Percentiles rank a stretch among this genome's conserved stretches.
Evolutionary conservation across 176 grass and related monocot species (phyloP).

Genomic region (Lolium perenne): DNA sequence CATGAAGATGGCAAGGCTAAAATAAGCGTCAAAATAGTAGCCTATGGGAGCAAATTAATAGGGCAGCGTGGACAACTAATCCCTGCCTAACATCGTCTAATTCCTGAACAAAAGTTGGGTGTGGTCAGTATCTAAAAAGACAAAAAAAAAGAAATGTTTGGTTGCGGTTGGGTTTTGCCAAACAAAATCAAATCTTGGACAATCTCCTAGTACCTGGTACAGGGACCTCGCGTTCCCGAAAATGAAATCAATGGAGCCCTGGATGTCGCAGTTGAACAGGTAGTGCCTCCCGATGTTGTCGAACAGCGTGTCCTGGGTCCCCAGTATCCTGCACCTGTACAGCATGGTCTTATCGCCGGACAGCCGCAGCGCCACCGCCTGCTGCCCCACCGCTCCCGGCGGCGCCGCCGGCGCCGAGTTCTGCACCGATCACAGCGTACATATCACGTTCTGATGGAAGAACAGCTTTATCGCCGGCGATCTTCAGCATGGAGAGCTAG

Average conservation of each 20-base stretch:
- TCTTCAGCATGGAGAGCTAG: neutral
- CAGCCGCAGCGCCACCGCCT: conserved; percentile 91
- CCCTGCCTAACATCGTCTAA: neutral
- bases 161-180: neutral
- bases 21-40: conserved; percentile 3
- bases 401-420: conserved; percentile 73
- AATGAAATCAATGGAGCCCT: conserved; percentile 99
- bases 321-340: conserved; percentile 78
- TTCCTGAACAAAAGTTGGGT: neutral
- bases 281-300: conserved; percentile 90
- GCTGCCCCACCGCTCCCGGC: conserved; percentile 76
- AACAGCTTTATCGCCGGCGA: conserved; percentile 1
- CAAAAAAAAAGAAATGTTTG: too few relatives aligned
- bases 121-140: neutral
- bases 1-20: conserved; percentile 26
- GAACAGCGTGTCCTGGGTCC: conserved; percentile 93
- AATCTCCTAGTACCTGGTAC: conserved; percentile 63
- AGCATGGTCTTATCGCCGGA: conserved; percentile 93
- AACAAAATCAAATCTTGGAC: neutral
- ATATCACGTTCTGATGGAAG: neutral
- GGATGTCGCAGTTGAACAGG: conserved; percentile 77
- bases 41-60: neutral
- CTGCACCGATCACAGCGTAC: conserved; percentile 31
- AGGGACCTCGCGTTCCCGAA: conserved; percentile 88
- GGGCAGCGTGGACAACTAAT: neutral